phyloP scores from a whole-genome alignment of 805 yeast species.

The Candida nitratophila region DNA sequence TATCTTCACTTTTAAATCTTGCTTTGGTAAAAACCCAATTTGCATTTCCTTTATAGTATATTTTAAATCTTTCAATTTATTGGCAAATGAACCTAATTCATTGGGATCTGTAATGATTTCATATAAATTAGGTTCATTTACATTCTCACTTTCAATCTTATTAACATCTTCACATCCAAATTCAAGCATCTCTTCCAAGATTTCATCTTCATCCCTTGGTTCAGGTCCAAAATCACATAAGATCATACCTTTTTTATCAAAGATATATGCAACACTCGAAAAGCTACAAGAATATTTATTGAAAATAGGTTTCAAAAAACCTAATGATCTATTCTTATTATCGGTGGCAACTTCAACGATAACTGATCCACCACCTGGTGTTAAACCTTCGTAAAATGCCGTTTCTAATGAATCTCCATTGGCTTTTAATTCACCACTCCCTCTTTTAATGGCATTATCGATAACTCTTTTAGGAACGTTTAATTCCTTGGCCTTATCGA shows the following conservation, averaged over 20 bases:
- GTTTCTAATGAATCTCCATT: slow-evolving; percentile 38
- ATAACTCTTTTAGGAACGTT: slow-evolving; percentile 80
- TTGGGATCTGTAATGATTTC: slow-evolving; percentile 58
- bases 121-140: slow-evolving; percentile 19
- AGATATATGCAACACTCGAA: slow-evolving; percentile 73
- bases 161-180: slow-evolving; percentile 70
- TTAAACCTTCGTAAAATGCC: slow-evolving; percentile 80
- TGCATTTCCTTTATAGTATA: slow-evolving; percentile 66
- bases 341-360: slow-evolving; percentile 85
- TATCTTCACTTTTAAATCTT: slow-evolving; percentile 51
- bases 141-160: slow-evolving; percentile 12
- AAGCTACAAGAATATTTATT: slow-evolving; percentile 55
- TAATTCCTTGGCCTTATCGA: slow-evolving; percentile 70
- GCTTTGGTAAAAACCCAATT: slow-evolving; percentile 57
- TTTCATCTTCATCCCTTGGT: slow-evolving; percentile 5
- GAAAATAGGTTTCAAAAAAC: slow-evolving; percentile 67
- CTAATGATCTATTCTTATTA: slow-evolving; percentile 76
- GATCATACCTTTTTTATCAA: slow-evolving; percentile 72
- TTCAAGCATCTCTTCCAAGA: slow-evolving; percentile 68
- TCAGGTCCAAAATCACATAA: slow-evolving; percentile 36
- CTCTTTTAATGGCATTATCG: slow-evolving; percentile 83
- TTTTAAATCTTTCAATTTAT: slow-evolving; percentile 38
- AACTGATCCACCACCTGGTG: slow-evolving; percentile 86
- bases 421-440: slow-evolving; percentile 55
- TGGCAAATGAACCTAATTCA: slow-evolving; percentile 56